Evolutionary conservation across 1,284 basidiomycete species (phyloP), one percentile per base, ranked within the genome.

Genomic region (Tilletiopsis washingtonensis): DNA sequence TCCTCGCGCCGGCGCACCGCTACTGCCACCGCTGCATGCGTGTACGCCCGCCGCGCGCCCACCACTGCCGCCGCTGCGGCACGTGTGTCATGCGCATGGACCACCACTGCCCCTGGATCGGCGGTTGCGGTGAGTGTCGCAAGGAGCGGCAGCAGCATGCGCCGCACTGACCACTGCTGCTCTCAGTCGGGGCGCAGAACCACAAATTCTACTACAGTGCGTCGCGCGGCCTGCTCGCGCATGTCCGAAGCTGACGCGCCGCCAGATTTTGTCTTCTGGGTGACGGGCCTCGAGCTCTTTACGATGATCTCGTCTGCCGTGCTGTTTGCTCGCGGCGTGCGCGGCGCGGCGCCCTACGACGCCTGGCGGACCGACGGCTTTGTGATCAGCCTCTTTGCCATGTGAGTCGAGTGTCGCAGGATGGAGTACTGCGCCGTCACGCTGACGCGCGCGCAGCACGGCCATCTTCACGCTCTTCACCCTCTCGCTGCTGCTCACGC

Each of bases 401-500:
- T 87, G 25, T 46, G 27, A 41, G 17, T 44, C 23, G 25, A 6
- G 17, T 38, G 42, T 26, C 25, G n/a, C n/a, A n/a, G n/a, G n/a
- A n/a, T n/a, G n/a, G n/a, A n/a, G n/a, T n/a, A 11, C 24, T 36
- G 12, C 17, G 40, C 12, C 24, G 12, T 41, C 24, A 12, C 14
- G 11, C 11, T 3, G 19, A 32, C 24, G 2, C 3, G 24, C 19
- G n/a, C 43, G 25, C 57, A 81, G 82, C 6, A 71, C 82, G 0
- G 83, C 75, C 0, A 57, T 91, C 6, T 89, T 91, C 71, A 69
- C 76, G 19, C 46, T 89, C 2, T 91, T 93, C 75, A 85, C 84
- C 0, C 50, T 59, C 5, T 67, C 78, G 1, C 76, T 93, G 52
- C 60, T 80, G 9, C 43, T 74, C 2, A 77, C 82, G 3, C 89